Percentiles rank a stretch among this genome's conserved stretches.
Evolutionary conservation across 2,329 filamentous ascomycete species (phyloP).

Genomic region (Xylaria sp.): DNA sequence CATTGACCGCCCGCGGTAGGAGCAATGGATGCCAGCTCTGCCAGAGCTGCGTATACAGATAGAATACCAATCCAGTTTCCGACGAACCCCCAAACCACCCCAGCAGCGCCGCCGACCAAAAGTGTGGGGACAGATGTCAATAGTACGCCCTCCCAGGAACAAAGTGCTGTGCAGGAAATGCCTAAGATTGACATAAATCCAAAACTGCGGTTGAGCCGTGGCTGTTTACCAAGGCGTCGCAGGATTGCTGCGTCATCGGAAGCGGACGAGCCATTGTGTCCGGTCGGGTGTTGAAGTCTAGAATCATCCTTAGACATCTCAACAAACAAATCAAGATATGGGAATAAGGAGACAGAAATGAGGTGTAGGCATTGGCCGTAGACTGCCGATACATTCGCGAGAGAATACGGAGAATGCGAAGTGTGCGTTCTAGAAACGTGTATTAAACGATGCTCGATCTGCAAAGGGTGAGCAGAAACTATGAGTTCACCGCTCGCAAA

Average conservation of each 20-base stretch:
- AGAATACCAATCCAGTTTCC: slow-evolving; percentile 48
- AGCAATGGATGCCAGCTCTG: slow-evolving; percentile 40
- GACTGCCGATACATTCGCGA: too few relatives aligned
- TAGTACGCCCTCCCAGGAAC: slow-evolving; percentile 62
- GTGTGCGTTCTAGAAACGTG: too few relatives aligned
- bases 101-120: background rate
- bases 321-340: too few relatives aligned
- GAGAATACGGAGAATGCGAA: too few relatives aligned
- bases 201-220: slow-evolving; percentile 38
- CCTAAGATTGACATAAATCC: slow-evolving; percentile 44
- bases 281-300: too few relatives aligned
- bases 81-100: background rate
- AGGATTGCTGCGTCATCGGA: background rate
- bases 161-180: slow-evolving; percentile 40
- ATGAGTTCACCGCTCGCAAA: too few relatives aligned
- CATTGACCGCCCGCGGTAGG: slow-evolving; percentile 44
- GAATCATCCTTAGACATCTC: too few relatives aligned
- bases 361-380: too few relatives aligned
- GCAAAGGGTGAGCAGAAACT: too few relatives aligned
- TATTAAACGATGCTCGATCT: too few relatives aligned
- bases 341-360: too few relatives aligned
- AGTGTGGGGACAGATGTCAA: slow-evolving; percentile 49
- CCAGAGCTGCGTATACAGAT: slow-evolving; percentile 52
- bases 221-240: slow-evolving; percentile 35
- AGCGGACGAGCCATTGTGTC: too few relatives aligned